phyloP scores from a whole-genome alignment of 2,329 filamentous ascomycete genomes.

The Fusarium sp. region DNA sequence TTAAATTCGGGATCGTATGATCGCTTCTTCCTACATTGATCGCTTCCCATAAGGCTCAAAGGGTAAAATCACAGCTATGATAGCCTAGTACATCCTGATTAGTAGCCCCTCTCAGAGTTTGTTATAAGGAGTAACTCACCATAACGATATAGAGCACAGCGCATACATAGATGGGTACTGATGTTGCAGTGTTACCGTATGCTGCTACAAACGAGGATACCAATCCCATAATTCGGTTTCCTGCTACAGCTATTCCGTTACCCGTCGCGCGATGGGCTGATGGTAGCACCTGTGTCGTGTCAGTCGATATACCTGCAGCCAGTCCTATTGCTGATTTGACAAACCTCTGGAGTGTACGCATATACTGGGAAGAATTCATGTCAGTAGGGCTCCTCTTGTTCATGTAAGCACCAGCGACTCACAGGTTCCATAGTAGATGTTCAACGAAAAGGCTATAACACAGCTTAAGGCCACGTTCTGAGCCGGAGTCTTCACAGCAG shows the following conservation, averaged over 20 bases:
- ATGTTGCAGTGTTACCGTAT: neutral
- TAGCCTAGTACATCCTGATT: neutral
- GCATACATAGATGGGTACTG: neutral
- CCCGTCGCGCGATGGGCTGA: neutral
- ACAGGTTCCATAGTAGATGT: neutral
- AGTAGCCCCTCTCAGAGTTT: fast-evolving
- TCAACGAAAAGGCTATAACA: neutral
- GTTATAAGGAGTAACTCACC: neutral
- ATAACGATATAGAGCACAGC: neutral
- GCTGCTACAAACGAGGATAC: neutral
- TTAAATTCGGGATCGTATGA: fast-evolving
- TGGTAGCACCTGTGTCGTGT: neutral
- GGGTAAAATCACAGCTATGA: neutral
- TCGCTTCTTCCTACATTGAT: neutral
- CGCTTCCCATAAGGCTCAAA: neutral
- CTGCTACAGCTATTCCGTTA: neutral
- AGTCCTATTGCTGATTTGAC: fast-evolving
- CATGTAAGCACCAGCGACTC: fast-evolving
- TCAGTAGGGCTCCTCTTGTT: fast-evolving
- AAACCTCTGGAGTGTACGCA: neutral
- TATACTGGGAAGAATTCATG: neutral
- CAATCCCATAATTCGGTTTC: neutral
- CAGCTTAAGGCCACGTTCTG: neutral
- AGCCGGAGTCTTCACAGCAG: neutral
- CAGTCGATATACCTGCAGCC: fast-evolving